These are phyloP conservation scores for Gossypium arboreum DNA, from an alignment of 345 rosid species.

Conservation along the genomic window DNA sequence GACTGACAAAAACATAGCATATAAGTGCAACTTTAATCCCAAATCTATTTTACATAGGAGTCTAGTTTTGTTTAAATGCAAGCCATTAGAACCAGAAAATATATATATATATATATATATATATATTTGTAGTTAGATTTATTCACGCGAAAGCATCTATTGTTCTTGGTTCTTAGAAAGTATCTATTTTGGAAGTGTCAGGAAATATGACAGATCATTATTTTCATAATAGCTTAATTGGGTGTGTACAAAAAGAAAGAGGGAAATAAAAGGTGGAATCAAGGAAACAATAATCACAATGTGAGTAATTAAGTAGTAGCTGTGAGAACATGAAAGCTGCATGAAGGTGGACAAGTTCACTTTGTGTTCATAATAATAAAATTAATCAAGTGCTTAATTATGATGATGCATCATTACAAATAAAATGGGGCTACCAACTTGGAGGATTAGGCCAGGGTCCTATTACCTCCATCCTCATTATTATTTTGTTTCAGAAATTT, in stretches of 20 bases:
- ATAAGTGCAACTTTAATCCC: too few species aligned
- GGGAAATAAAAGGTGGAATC: neutral
- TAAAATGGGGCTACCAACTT: conserved; percentile 3
- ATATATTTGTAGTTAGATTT: too few species aligned
- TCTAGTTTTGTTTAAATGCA: neutral
- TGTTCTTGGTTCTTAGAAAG: too few species aligned
- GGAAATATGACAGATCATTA: too few species aligned
- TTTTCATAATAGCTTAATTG: neutral
- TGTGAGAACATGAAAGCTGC: neutral
- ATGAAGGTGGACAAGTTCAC: neutral
- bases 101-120: too few species aligned
- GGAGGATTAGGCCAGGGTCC: neutral
- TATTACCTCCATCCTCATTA: neutral
- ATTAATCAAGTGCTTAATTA: neutral
- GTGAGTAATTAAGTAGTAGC: neutral
- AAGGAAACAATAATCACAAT: neutral
- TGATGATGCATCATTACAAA: neutral
- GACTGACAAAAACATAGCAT: neutral
- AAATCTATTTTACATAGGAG: neutral
- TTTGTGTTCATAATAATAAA: neutral
- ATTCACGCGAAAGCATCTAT: too few species aligned
- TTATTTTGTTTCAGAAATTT: neutral
- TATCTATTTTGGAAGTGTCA: too few species aligned
- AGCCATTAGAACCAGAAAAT: neutral
- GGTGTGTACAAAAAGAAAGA: neutral